Evolutionary conservation across 495 filamentous ascomycete species (phyloP), one percentile per base, ranked within the genome.

Genomic region (Aspergillus egyptiacus): DNA sequence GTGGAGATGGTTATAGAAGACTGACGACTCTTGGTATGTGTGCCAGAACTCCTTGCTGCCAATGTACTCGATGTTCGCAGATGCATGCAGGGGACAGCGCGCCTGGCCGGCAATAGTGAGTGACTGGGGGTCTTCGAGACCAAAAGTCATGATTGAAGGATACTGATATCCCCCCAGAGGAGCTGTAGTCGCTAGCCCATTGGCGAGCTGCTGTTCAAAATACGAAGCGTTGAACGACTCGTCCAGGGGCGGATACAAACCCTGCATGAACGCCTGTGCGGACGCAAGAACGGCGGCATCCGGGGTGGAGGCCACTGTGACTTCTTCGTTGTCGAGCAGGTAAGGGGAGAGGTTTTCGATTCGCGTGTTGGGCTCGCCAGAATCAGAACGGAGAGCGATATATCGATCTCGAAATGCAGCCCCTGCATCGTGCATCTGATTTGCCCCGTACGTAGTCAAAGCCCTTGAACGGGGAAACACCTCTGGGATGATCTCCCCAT

Each of bases 131-230:
- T 85, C 81, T 1, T 70, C 59, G 1, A 39, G 46, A 3, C 73
- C 58, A 2, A 76, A 59, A 3, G 76, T 74, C 31, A 81, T 62
- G 47, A 91, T 73, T 13, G 67, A 73, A 40, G 83, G 73, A 55
- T 87, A 90, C 57, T 91, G 87, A 58, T 86, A 91, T 24, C 87
- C 87, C 24, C 69, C 66, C 27, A 91, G 59, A 1, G 88, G 88
- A 31, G 72, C 68, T 3, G 73, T 58, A 15, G 80, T 61, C n/a
- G 53, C 56, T 19, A 74, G 73, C 44, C 78, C 78, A 65, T 90
- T 82, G 20, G 83, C 78, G 5, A 89, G 28, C 23, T 6, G 18
- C 17, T 20, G 28, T 8, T 44, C 10, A 18, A 44, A 44, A 19
- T 32, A 44, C 5, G 41, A 22, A 19, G 28, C 28, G 15, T 71